Evolutionary conservation across 2,329 filamentous ascomycete species (phyloP), one percentile per base, ranked within the genome.

Genomic region (Colletotrichum chrysophilum): DNA sequence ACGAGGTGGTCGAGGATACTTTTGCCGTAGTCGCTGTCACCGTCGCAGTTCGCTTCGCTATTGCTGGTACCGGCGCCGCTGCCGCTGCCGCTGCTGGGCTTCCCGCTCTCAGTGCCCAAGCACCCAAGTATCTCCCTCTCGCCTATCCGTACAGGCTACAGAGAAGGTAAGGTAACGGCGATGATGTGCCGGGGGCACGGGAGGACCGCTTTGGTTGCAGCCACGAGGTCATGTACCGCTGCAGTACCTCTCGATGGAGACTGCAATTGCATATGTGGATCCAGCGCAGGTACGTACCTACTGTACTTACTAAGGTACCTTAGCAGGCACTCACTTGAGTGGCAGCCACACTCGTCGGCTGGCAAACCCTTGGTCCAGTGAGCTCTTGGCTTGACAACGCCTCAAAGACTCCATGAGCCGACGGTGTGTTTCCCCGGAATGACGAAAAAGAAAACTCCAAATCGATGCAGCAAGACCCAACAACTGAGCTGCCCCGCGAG

Each of bases 191-290:
- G 64, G 73, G 73, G 70, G 9, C 64, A 52, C 64, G 70, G 64
- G 58, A 74, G 48, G 72, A 52, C 67, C 56, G 21, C 64, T 72
- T 58, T 64, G 64, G 64, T 64, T 65, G 74, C 74, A 72, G 70
- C 74, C 74, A 76, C 74, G 65, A 76, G 74, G 74, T 36, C 34
- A 55, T 73, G 74, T 76, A 76, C 65, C 65, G 58, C 65, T 74
- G 64, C 74, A 69, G 70, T 76, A 65, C 69, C 56, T 62, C 8
- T 2, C 55, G n/a, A 55, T 67, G 62, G 56, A 18, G 62, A n/a
- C 14, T 32, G 66, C 52, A 60, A 60, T 55, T 38, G 30, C 52
- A 13, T 16, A 16, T 28, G 38, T 62, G 69, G 73, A 10, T 64
- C 69, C 48, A 14, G 24, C 14, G 8, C 26, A 16, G 30, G 26